phyloP scores from a whole-genome alignment of 225 moss, liverwort and hornwort genomes.

The Marchantia paleacea region DNA sequence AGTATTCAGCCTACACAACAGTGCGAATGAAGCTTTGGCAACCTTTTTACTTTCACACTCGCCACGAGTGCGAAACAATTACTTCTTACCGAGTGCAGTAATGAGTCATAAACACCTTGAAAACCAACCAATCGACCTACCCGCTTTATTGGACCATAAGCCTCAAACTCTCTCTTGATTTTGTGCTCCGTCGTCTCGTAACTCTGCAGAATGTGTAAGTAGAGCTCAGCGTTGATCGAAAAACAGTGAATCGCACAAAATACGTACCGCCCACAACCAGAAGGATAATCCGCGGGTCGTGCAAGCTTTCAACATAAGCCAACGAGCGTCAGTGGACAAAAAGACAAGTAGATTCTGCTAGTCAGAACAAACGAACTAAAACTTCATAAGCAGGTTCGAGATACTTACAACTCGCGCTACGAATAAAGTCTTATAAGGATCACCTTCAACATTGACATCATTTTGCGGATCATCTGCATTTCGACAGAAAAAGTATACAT shows the following conservation, averaged over 20 bases:
- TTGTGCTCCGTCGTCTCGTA: constrained; percentile 99
- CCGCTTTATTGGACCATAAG: constrained; percentile 97
- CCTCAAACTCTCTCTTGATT: constrained; percentile 95
- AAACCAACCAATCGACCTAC: constrained; percentile 39
- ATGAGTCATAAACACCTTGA: not conserved
- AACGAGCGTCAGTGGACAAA: constrained; percentile 13
- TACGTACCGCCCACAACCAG: constrained; percentile 18
- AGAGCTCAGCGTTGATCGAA: constrained; percentile 15
- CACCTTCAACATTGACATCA: constrained; percentile 94
- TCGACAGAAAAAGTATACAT: constrained; percentile 11
- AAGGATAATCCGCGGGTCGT: constrained; percentile 15
- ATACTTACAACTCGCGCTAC: constrained; percentile 82
- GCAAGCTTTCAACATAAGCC: constrained; percentile 12
- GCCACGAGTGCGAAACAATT: not conserved
- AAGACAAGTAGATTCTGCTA: not conserved
- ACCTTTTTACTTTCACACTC: not conserved
- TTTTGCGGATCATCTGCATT: constrained; percentile 75
- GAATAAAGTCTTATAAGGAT: constrained; percentile 96
- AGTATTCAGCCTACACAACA: constrained; percentile 1
- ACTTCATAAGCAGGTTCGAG: not conserved
- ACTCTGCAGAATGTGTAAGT: constrained; percentile 50
- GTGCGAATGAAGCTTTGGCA: not conserved
- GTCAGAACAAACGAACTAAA: not conserved
- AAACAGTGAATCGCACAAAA: not conserved
- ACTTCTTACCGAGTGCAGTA: constrained; percentile 1